A percentile compares a stretch with the other conserved stretches of the same genome.
Conservation (phyloP, 2,329 filamentous ascomycete genomes). For the Juglanconis oblonga region DNA sequence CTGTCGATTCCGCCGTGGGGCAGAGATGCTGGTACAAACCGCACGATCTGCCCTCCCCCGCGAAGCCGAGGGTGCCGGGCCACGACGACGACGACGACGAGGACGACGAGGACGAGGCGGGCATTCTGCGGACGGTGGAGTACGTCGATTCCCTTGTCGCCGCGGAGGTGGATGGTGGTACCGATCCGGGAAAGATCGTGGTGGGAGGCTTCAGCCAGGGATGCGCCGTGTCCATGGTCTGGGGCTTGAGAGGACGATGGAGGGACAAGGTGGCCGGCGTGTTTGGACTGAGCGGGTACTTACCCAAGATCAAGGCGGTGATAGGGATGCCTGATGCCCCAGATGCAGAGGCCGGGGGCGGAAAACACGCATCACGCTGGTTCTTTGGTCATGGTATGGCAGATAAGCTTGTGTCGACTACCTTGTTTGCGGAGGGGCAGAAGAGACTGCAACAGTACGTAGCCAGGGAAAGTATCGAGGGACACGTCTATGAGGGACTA, state of each 20-base stretch:
- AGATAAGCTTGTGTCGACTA: background rate
- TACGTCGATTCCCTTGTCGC: constrained; percentile 8
- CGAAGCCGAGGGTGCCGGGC: background rate
- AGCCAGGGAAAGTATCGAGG: background rate
- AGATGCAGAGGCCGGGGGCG: background rate
- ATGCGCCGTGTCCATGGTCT: constrained; percentile 12
- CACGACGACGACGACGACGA: background rate
- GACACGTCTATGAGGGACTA: constrained; percentile 8
- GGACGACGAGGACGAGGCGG: constrained; percentile 4
- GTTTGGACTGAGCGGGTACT: constrained; percentile 12
- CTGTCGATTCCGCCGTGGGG: constrained; percentile 3
- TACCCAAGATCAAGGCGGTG: constrained; percentile 4
- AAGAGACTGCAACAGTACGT: constrained; percentile 11
- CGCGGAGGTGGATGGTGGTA: background rate
- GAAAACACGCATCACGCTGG: background rate
- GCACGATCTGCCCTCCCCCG: constrained; percentile 4
- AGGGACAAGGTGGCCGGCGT: constrained; percentile 9
- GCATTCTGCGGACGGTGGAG: constrained; percentile 5
- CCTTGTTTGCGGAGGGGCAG: constrained; percentile 10
- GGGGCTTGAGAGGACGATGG: constrained; percentile 5
- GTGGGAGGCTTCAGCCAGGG: constrained; percentile 14
- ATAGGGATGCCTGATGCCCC: background rate
- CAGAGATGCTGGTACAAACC: constrained; percentile 14
- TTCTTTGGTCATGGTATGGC: constrained; percentile 13
- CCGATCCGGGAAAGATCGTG: constrained; percentile 7